Percentiles rank a stretch among this genome's conserved stretches.
phyloP scores from a whole-genome alignment of 2,329 filamentous ascomycete species.

The Chaetomiaceae sp. region DNA sequence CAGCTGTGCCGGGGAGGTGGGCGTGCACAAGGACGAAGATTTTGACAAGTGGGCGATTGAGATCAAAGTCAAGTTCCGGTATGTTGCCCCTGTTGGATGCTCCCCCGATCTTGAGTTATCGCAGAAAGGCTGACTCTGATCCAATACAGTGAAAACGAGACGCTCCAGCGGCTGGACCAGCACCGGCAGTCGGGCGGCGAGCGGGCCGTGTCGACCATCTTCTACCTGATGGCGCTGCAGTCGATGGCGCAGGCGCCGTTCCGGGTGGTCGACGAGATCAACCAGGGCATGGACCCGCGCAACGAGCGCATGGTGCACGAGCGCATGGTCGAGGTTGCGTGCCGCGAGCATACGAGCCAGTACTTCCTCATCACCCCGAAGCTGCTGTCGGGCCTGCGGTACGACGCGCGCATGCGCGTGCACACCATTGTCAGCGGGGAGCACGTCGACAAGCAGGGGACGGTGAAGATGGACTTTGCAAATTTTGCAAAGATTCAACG shows the following conservation, averaged over 20 bases:
- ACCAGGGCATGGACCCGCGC: conserved; percentile 97
- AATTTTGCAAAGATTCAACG: conserved; percentile 25
- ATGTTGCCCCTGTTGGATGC: conserved; percentile 30
- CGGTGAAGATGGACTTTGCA: conserved; percentile 26
- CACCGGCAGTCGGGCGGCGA: conserved; percentile 96
- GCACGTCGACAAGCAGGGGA: conserved; percentile 40
- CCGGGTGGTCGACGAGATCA: conserved; percentile 98
- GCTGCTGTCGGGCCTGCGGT: conserved; percentile 76
- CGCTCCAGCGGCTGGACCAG: conserved; percentile 76
- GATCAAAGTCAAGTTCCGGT: conserved; percentile 93
- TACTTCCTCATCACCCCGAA: conserved; percentile 99
- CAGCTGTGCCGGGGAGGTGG: conserved; percentile 86
- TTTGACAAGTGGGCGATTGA: conserved; percentile 93
- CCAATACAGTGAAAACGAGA: conserved; percentile 66
- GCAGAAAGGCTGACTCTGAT: background rate
- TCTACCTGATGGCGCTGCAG: conserved; percentile 97
- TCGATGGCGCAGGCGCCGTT: conserved; percentile 91
- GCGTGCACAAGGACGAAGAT: conserved; percentile 82
- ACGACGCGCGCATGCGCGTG: conserved; percentile 86
- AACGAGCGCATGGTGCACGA: conserved; percentile 98
- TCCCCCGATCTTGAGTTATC: background rate
- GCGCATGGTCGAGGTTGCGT: conserved; percentile 97
- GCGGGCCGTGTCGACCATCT: conserved; percentile 93
- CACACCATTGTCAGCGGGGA: conserved; percentile 92
- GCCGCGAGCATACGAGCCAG: conserved; percentile 69